Evolutionary conservation across 495 filamentous ascomycete species (phyloP).

Genomic region (Hypoxylon rickii): DNA sequence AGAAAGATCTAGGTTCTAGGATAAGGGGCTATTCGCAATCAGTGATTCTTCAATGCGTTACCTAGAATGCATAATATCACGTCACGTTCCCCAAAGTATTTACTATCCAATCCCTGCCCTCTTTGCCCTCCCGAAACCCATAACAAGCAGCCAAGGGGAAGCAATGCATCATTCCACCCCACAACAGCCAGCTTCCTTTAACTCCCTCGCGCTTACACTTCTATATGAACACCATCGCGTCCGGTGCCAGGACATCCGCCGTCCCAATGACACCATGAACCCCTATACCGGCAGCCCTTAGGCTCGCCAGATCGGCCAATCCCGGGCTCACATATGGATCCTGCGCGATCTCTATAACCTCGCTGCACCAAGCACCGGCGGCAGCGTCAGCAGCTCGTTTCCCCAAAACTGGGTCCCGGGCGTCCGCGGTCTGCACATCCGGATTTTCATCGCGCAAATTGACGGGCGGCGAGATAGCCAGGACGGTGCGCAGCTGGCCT

Average conservation of each 20-base stretch:
- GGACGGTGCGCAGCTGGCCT: constrained; percentile 24
- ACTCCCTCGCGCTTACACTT: constrained; percentile 38
- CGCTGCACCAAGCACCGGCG: constrained; percentile 41
- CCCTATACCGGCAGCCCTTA: constrained; percentile 31
- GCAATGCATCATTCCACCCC: constrained; percentile 55
- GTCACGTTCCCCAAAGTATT: constrained; percentile 6
- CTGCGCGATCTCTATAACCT: constrained; percentile 30
- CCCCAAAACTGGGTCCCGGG: constrained; percentile 45
- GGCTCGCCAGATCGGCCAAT: not conserved
- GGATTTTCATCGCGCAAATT: constrained; percentile 46
- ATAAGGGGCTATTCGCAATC: too few species aligned
- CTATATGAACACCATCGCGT: constrained; percentile 43
- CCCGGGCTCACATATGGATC: constrained; percentile 14
- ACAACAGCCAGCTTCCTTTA: constrained; percentile 46
- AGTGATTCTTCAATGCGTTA: too few species aligned
- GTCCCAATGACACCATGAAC: constrained; percentile 44
- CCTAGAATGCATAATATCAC: too few species aligned
- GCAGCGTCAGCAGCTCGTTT: constrained; percentile 34
- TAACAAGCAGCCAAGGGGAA: constrained; percentile 47
- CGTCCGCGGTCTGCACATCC: constrained; percentile 34
- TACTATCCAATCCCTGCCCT: constrained; percentile 45
- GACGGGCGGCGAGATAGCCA: constrained; percentile 45
- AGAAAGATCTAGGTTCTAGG: too few species aligned
- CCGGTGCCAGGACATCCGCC: constrained; percentile 46
- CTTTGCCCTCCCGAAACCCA: constrained; percentile 40